phyloP scores from a whole-genome alignment of 2,329 filamentous ascomycete genomes.

The Balansia obtecta region DNA sequence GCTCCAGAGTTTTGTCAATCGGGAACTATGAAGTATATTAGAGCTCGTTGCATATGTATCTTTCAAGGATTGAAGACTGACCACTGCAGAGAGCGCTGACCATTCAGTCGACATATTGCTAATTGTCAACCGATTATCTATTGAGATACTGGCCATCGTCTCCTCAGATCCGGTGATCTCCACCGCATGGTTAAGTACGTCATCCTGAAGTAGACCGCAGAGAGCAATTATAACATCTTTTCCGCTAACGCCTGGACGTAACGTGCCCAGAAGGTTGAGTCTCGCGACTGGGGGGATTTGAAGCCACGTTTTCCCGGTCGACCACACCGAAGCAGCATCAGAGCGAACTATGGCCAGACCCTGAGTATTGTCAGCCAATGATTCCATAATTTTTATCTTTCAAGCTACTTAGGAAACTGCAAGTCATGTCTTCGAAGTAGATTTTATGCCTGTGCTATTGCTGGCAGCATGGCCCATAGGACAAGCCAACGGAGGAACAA shows the following conservation, averaged over 20 bases:
- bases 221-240: constrained; percentile 92
- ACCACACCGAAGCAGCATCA: no score
- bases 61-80: not conserved
- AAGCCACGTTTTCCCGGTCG: constrained; percentile 47
- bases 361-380: no score
- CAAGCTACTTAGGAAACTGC: no score
- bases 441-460: no score
- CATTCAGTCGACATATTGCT: constrained; percentile 76
- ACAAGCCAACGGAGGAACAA: not conserved
- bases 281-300: constrained; percentile 72
- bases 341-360: no score
- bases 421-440: no score
- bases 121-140: constrained; percentile 65
- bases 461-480: no score
- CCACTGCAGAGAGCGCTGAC: constrained; percentile 45
- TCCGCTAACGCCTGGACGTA: constrained; percentile 55
- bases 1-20: constrained; percentile 57
- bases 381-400: no score
- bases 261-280: constrained; percentile 58
- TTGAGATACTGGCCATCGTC: constrained; percentile 57
- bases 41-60: not conserved
- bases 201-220: constrained; percentile 78
- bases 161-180: constrained; percentile 76
- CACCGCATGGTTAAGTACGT: constrained; percentile 83
- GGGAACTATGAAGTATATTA: constrained; percentile 43